Conservation (phyloP, 805 yeast species). For the Blastobotrys parvus region DNA sequence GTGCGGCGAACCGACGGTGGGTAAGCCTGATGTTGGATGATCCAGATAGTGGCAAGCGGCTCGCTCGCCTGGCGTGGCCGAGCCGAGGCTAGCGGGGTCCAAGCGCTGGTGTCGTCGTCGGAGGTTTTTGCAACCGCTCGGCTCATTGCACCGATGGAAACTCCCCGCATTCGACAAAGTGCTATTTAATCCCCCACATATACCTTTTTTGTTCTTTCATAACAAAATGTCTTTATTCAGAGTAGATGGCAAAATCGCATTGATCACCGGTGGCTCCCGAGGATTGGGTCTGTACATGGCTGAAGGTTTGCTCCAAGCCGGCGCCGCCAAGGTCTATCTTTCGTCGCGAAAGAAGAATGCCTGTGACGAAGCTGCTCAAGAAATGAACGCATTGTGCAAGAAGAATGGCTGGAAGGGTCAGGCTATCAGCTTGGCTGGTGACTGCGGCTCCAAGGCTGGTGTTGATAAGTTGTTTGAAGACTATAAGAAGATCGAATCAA, state of each 20-base stretch:
- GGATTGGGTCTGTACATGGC: slow-evolving; percentile 68
- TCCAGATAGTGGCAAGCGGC: too few relatives aligned
- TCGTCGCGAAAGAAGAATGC: slow-evolving; percentile 58
- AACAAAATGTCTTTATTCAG: slow-evolving; percentile 8
- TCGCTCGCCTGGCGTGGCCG: too few relatives aligned
- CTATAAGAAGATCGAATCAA: slow-evolving; percentile 32
- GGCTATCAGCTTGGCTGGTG: slow-evolving; percentile 48
- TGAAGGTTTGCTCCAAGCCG: slow-evolving; percentile 51
- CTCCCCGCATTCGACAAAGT: too few relatives aligned
- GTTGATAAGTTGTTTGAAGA: slow-evolving; percentile 36
- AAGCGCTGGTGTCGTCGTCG: too few relatives aligned
- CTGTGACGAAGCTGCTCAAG: slow-evolving; percentile 45
- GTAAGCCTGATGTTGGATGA: too few relatives aligned
- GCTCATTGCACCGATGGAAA: too few relatives aligned
- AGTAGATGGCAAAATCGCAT: slow-evolving; percentile 47
- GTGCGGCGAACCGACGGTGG: too few relatives aligned
- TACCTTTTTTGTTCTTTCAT: too few relatives aligned
- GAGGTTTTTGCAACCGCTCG: too few relatives aligned
- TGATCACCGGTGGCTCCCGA: slow-evolving; percentile 67
- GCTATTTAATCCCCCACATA: too few relatives aligned
- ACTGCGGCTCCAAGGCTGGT: slow-evolving; percentile 44
- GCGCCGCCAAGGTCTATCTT: slow-evolving; percentile 54
- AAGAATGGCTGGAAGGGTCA: slow-evolving; percentile 25
- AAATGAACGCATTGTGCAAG: slow-evolving; percentile 23
- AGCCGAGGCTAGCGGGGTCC: too few relatives aligned